A percentile compares a stretch with the other conserved stretches of the same genome.
Evolutionary conservation across 148 eudicot genomes (phyloP).

Genomic region (Hydrangea macrophylla): DNA sequence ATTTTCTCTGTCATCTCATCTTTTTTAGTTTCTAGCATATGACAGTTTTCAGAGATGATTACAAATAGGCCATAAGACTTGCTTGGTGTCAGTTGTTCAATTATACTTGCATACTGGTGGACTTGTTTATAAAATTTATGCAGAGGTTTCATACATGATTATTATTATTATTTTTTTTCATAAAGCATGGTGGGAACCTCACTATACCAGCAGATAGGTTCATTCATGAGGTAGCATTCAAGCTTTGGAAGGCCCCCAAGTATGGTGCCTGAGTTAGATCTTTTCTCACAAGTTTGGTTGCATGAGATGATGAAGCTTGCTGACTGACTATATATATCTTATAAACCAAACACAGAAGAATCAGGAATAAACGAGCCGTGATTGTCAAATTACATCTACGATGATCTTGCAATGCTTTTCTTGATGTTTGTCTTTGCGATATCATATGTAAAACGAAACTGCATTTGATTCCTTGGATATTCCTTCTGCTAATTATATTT

Average conservation of each 20-base stretch:
- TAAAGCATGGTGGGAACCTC: constrained; percentile 81
- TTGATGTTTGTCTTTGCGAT: not conserved
- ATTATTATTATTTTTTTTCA: not conserved
- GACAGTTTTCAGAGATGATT: not conserved
- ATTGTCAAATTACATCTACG: not conserved
- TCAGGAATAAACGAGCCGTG: not conserved
- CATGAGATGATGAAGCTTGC: not conserved
- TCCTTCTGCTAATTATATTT: not conserved
- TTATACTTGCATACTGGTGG: not conserved
- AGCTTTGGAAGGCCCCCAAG: constrained; percentile 98
- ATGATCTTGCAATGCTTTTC: not conserved
- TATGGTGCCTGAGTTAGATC: constrained; percentile 77
- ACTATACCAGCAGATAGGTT: constrained; percentile 90
- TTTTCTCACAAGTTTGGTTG: not conserved
- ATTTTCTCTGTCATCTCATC: not conserved
- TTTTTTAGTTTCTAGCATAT: not conserved
- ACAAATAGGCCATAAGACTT: not conserved
- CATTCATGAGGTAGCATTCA: constrained; percentile 84
- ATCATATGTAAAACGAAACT: not conserved
- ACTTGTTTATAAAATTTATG: not conserved
- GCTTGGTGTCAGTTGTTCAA: not conserved
- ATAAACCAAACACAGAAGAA: not conserved
- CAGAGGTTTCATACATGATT: not conserved
- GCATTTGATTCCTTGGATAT: not conserved
- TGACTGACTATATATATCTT: too few species aligned